These are phyloP conservation scores for Sugiyamaella qingdaonensis DNA, from an alignment of 805 yeast species.

Conservation along the genomic window DNA sequence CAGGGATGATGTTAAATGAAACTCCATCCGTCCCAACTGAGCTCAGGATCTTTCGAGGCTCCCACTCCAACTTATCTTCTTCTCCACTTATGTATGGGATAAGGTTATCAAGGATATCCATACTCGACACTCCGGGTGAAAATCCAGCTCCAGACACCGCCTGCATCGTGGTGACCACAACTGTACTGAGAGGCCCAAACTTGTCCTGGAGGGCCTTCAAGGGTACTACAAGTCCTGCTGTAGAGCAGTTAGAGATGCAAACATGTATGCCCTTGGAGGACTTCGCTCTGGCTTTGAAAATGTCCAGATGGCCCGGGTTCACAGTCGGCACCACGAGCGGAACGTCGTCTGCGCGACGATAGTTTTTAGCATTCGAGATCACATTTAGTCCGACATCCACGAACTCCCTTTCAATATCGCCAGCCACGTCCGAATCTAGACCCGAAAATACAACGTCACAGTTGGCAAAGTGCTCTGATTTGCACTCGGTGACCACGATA, in stretches of 20 bases:
- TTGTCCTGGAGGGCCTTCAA: constrained; percentile 85
- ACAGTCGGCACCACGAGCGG: constrained; percentile 95
- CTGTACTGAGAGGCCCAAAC: constrained; percentile 84
- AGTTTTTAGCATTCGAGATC: constrained; percentile 93
- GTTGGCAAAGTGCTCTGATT: constrained; percentile 66
- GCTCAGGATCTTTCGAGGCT: constrained; percentile 84
- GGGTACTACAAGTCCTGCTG: constrained; percentile 97
- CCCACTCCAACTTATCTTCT: constrained; percentile 98
- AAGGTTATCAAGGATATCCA: constrained; percentile 89
- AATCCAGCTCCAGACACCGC: constrained; percentile 99
- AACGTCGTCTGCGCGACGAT: constrained; percentile 80
- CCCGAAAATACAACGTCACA: constrained; percentile 97
- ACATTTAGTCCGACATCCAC: constrained; percentile 77
- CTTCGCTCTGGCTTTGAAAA: constrained; percentile 56
- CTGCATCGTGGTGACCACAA: constrained; percentile 89
- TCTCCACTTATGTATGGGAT: constrained; percentile 95
- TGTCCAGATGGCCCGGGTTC: constrained; percentile 82
- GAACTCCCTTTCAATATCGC: constrained; percentile 83
- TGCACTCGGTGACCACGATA: constrained; percentile 73
- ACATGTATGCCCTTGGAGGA: constrained; percentile 74
- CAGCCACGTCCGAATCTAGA: constrained; percentile 88
- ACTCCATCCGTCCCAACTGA: constrained; percentile 44
- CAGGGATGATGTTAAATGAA: constrained; percentile 54
- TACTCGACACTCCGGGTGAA: constrained; percentile 95
- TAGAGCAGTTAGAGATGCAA: constrained; percentile 96